Percentiles rank a stretch among this genome's conserved stretches.
These are phyloP conservation scores for Talaromyces stipitatus DNA, from an alignment of 495 filamentous ascomycete genomes.

Conservation along the genomic window DNA sequence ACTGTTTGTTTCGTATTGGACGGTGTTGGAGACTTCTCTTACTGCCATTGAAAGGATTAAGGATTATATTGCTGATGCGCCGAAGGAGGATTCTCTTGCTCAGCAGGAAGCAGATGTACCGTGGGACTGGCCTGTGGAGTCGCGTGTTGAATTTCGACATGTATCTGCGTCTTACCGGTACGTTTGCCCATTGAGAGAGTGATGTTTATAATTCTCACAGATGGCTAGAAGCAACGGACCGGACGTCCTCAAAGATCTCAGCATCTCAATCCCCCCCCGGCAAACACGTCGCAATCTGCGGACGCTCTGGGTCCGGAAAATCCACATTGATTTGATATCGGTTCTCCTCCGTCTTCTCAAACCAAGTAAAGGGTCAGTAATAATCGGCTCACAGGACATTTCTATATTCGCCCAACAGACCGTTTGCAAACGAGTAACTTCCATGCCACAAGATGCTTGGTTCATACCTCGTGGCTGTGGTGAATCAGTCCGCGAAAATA, in stretches of 20 bases:
- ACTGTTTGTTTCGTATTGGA: conserved; percentile 18
- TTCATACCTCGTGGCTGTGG: conserved; percentile 9
- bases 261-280: conserved; percentile 41
- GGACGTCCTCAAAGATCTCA: conserved; percentile 36
- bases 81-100: conserved; percentile 22
- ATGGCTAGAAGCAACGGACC: conserved; percentile 14
- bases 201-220: not conserved
- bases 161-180: conserved; percentile 20
- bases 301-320: conserved; percentile 25
- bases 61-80: conserved; percentile 35
- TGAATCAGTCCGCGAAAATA: conserved; percentile 25
- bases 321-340: conserved; percentile 9
- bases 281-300: conserved; percentile 51
- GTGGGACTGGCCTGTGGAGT: not conserved
- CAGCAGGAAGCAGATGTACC: conserved; percentile 18
- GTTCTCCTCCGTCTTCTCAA: not conserved
- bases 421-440: not conserved
- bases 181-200: no score
- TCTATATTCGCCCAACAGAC: not conserved
- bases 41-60: conserved; percentile 21
- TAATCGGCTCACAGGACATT: not conserved
- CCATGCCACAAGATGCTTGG: conserved; percentile 11
- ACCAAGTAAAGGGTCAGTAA: not conserved
- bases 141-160: conserved; percentile 18
- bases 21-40: conserved; percentile 21